phyloP scores from a whole-genome alignment of 139 green algal genomes.

The Penium margaritaceum region DNA sequence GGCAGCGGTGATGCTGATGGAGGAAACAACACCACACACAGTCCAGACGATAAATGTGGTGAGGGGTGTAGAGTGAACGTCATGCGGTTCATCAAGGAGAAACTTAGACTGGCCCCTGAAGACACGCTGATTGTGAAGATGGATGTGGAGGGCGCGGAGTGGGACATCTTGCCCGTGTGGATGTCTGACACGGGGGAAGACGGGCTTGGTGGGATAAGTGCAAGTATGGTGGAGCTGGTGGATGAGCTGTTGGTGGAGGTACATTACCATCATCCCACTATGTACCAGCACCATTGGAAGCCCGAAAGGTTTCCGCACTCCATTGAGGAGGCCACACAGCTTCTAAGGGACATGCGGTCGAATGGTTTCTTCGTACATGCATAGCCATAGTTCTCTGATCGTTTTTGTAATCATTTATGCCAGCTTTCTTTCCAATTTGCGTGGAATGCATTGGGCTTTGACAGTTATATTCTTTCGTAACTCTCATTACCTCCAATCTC shows the following conservation, averaged over 20 bases:
- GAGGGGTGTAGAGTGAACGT: constrained; percentile 29
- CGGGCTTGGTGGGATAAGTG: background rate
- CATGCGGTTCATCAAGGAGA: constrained; percentile 26
- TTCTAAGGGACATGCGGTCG: background rate
- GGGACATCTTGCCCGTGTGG: constrained; percentile 2
- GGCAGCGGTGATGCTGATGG: too few relatives aligned
- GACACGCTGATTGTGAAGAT: constrained; percentile 41
- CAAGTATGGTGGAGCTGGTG: background rate
- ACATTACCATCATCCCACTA: constrained; percentile 25
- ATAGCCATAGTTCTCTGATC: constrained; percentile 3
- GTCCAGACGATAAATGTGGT: too few relatives aligned
- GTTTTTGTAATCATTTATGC: background rate
- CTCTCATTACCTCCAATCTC: too few relatives aligned
- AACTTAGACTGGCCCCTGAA: constrained; percentile 26
- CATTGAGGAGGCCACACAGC: constrained; percentile 2
- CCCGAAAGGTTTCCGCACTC: background rate
- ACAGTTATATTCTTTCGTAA: too few relatives aligned
- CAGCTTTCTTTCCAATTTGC: too few relatives aligned
- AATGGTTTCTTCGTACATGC: constrained; percentile 14
- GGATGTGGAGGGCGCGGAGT: constrained; percentile 34
- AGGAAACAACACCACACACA: too few relatives aligned
- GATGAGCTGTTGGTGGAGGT: constrained; percentile 37
- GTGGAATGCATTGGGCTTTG: too few relatives aligned
- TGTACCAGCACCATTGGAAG: constrained; percentile 1
- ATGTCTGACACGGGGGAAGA: background rate